phyloP scores from a whole-genome alignment of 768 basidiomycete genomes.

The Pholiota conissans region DNA sequence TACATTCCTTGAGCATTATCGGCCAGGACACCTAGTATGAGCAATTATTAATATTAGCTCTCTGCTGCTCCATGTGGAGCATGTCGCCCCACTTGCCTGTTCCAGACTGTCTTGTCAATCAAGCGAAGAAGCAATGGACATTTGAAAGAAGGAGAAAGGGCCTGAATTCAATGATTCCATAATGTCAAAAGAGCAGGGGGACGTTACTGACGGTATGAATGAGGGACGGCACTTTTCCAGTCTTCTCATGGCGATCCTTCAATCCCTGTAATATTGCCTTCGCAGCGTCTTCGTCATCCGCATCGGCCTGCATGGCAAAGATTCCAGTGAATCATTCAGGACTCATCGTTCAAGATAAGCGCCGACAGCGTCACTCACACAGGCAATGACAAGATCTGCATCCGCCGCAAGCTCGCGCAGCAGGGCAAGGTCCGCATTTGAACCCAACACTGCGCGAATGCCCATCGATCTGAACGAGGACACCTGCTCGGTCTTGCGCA shows the following conservation, averaged over 20 bases:
- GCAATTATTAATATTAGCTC: neutral
- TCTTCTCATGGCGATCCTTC: constrained; percentile 32
- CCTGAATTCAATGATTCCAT: neutral
- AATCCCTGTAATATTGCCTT: constrained; percentile 39
- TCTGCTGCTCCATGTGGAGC: neutral
- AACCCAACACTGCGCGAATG: constrained; percentile 39
- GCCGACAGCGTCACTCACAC: constrained; percentile 26
- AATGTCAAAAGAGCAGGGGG: neutral
- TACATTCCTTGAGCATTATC: constrained; percentile 47
- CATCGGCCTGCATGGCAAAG: constrained; percentile 38
- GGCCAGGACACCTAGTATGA: constrained; percentile 9
- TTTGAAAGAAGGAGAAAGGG: neutral
- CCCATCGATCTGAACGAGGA: constrained; percentile 32
- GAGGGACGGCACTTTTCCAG: constrained; percentile 31
- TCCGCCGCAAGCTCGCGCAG: constrained; percentile 39
- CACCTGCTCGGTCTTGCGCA: constrained; percentile 42
- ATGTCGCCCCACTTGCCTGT: constrained; percentile 33
- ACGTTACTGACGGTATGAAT: constrained; percentile 42
- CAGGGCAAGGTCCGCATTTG: constrained; percentile 36
- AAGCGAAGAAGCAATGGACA: neutral
- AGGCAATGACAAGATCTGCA: constrained; percentile 46
- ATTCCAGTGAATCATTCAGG: neutral
- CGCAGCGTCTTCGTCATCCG: constrained; percentile 37
- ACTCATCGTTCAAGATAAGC: neutral
- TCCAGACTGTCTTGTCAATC: constrained; percentile 40